Evolutionary conservation across 2,329 filamentous ascomycete species (phyloP).

Genomic region (Geosmithia putterillii): DNA sequence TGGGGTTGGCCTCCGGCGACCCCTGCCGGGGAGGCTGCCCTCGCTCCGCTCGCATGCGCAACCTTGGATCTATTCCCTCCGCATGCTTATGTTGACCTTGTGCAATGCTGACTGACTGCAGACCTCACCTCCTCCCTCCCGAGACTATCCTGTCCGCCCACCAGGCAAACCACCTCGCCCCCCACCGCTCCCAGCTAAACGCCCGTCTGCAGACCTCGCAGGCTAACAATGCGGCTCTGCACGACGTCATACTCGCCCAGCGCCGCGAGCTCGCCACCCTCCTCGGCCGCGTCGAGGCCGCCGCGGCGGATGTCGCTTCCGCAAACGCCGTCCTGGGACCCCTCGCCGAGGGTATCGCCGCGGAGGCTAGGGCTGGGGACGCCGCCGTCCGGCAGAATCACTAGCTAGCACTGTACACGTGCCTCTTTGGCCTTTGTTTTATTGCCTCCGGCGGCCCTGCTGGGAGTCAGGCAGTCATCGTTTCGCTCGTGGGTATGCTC

Average conservation of each 20-base stretch:
- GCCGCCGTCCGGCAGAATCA: no score
- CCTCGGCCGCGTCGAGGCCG: constrained; percentile 33
- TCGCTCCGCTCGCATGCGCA: no score
- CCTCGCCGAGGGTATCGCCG: constrained; percentile 33
- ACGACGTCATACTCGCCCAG: constrained; percentile 38
- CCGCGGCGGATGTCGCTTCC: constrained; percentile 39
- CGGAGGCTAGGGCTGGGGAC: constrained; percentile 34
- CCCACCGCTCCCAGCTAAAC: constrained; percentile 43
- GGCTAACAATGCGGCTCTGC: constrained; percentile 41
- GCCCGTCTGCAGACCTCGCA: constrained; percentile 44
- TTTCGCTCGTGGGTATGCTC: background rate
- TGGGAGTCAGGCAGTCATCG: background rate
- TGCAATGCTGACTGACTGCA: no score
- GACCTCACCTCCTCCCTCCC: constrained; percentile 45
- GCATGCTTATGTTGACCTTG: no score
- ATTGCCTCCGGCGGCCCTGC: no score
- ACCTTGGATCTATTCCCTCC: no score
- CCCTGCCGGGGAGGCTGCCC: no score
- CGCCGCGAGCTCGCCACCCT: constrained; percentile 40
- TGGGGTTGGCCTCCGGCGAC: no score
- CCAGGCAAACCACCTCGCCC: constrained; percentile 35
- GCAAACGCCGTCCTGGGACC: constrained; percentile 36
- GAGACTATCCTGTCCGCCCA: constrained; percentile 40
- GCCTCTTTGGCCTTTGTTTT: no score
- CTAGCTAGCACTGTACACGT: no score